Evolutionary conservation across 2,329 filamentous ascomycete genomes (phyloP), one percentile per base, ranked within the genome.

Genomic region (Furcasterigmium furcatum): DNA sequence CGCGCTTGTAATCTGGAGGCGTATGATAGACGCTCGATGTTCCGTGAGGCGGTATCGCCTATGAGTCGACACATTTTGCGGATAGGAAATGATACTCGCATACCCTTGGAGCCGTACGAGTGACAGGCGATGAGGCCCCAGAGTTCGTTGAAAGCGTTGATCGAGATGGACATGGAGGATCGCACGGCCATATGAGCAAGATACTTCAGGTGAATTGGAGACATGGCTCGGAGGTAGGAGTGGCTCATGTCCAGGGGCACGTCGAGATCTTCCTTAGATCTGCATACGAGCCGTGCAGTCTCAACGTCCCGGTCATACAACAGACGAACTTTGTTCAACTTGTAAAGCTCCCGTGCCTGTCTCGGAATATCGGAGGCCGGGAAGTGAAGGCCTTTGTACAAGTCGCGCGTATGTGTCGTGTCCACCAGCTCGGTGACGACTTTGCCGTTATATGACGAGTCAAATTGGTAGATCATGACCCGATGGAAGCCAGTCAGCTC

Each of bases 141-240:
- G 0, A 96, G 68, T 55, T 95, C 87, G 54, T 80, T 76, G 55
- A 95, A 94, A 0, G 88, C 88, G 52, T 90, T 94, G 58, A 96
- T 88, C 1, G 90, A 95, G 49, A 96, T 91, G 1, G 90, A 95
- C 90, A 96, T 96, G 52, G 89, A 95, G 0, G 89, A 89, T n/a
- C 90, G 82, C 1, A 95, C 90, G 8, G 84, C 85, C 91, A 96
- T 96, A 59, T 96, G 91, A 6, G 71, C 77, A 4, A 96, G 73
- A 55, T 95, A 96, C 58, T 95, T 95, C 45, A 95, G 65, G 58
- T 94, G 89, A 35, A 95, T 91, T 0, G 91, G 90, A 1, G 89
- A 95, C 81, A 95, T 95, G 51, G 91, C 90, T 44, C 91, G 82
- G 2, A 95, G 76, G 58, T 95, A 94, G 0, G 86, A 79, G 57